Evolutionary conservation across 2,329 filamentous ascomycete genomes (phyloP).

Genomic region (Pestalotiopsis sp.): DNA sequence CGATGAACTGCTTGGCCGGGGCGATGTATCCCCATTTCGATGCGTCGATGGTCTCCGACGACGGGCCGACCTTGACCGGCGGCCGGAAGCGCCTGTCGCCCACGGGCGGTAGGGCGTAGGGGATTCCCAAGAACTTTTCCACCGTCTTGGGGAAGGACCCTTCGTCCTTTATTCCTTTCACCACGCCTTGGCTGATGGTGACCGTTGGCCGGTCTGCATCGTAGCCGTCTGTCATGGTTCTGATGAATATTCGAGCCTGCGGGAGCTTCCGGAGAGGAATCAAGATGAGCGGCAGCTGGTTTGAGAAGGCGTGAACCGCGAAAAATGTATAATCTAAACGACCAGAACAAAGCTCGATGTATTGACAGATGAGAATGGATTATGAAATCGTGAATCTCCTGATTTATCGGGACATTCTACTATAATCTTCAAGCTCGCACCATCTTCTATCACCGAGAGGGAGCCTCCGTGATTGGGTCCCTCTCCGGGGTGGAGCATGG

Average conservation of each 20-base stretch:
- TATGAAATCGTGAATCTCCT: background rate
- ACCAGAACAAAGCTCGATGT: background rate
- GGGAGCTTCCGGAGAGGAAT: background rate
- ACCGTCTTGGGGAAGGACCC: conserved; percentile 25
- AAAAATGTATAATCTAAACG: too few species aligned
- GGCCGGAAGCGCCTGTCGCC: conserved; percentile 49
- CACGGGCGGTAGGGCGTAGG: conserved; percentile 49
- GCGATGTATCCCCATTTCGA: conserved; percentile 26
- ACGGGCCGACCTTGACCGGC: conserved; percentile 30
- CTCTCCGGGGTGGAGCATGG: background rate
- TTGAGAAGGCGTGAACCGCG: background rate
- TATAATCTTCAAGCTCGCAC: background rate
- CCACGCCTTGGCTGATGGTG: conserved; percentile 20
- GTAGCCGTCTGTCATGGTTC: background rate
- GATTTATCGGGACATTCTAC: background rate
- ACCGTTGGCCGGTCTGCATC: conserved; percentile 17
- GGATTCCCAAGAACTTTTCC: conserved; percentile 50
- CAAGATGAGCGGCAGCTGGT: background rate
- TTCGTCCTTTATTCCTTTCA: conserved; percentile 28
- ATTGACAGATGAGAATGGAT: background rate
- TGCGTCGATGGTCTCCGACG: conserved; percentile 28
- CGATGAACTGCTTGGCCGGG: conserved; percentile 21
- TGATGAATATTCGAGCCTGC: background rate
- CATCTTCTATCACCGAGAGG: background rate
- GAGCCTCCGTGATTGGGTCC: background rate